A percentile compares a stretch with the other conserved stretches of the same genome.
These are phyloP conservation scores for Rhizopus delemar DNA, from an alignment of 371 early-diverging fungal species.

Conservation along the genomic window DNA sequence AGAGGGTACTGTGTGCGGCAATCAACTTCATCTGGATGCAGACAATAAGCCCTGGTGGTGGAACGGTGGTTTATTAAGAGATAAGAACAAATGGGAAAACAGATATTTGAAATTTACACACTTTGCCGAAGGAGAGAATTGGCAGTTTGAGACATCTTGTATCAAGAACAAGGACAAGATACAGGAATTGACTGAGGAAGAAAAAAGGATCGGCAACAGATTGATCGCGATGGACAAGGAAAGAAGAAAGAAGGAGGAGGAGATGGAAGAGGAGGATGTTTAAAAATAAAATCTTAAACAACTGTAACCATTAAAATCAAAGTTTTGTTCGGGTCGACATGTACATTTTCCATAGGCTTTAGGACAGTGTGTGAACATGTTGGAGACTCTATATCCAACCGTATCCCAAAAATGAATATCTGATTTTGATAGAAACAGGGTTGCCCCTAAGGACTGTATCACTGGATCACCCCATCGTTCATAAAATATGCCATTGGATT, in stretches of 20 bases:
- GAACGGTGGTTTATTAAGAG: constrained; percentile 53
- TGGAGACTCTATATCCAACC: constrained; percentile 45
- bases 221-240: constrained; percentile 23
- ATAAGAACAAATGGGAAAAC: constrained; percentile 45
- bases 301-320: constrained; percentile 44
- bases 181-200: constrained; percentile 12
- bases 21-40: constrained; percentile 49
- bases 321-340: constrained; percentile 45
- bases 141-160: constrained; percentile 38
- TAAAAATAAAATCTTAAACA: constrained; percentile 37
- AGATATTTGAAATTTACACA: constrained; percentile 41
- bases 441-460: constrained; percentile 43
- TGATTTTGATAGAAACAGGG: constrained; percentile 36
- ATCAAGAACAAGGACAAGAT: constrained; percentile 34
- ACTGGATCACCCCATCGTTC: constrained; percentile 72
- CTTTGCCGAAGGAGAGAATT: constrained; percentile 30
- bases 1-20: constrained; percentile 52
- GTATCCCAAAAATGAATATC: constrained; percentile 52
- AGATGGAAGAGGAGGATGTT: constrained; percentile 10
- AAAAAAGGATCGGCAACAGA: constrained; percentile 11
- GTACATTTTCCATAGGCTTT: constrained; percentile 31
- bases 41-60: constrained; percentile 46
- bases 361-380: constrained; percentile 45
- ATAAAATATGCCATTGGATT: constrained; percentile 87
- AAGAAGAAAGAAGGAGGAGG: not conserved